Conservation (phyloP, 257 asterid genomes). For the Solanum lycopersicoides region DNA sequence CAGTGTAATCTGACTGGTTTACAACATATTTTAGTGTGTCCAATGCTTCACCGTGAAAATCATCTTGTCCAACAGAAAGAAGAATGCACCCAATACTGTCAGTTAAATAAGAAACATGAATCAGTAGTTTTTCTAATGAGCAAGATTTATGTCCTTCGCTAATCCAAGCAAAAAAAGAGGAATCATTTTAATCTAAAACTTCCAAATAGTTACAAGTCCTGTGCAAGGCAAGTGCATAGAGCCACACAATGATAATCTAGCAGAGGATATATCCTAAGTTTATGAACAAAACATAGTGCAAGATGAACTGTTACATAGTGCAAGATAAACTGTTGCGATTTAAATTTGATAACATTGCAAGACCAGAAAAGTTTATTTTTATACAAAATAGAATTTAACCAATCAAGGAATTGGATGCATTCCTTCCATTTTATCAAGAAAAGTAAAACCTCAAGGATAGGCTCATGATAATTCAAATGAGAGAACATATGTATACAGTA, state of each 20-base stretch:
- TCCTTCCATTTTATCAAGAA: neutral
- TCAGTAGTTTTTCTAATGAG: neutral
- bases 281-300: neutral
- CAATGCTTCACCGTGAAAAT: slow-evolving; percentile 72
- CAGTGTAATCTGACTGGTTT: slow-evolving; percentile 89
- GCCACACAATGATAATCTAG: neutral
- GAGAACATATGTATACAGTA: neutral
- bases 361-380: neutral
- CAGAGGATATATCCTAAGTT: neutral
- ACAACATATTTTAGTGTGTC: slow-evolving; percentile 69
- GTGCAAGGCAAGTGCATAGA: neutral
- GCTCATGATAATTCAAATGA: neutral
- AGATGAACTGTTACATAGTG: neutral
- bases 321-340: too few relatives aligned
- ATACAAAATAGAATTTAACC: neutral
- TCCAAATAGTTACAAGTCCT: neutral
- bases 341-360: neutral
- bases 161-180: neutral
- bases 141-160: neutral
- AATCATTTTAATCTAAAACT: neutral
- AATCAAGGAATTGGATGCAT: neutral
- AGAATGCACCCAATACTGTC: slow-evolving; percentile 78
- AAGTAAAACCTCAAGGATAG: neutral
- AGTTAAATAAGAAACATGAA: neutral
- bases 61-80: slow-evolving; percentile 83